A percentile compares a stretch with the other conserved stretches of the same genome.
Evolutionary conservation across 176 grass and related monocot genomes (phyloP).

Genomic region (Chloris gayana): DNA sequence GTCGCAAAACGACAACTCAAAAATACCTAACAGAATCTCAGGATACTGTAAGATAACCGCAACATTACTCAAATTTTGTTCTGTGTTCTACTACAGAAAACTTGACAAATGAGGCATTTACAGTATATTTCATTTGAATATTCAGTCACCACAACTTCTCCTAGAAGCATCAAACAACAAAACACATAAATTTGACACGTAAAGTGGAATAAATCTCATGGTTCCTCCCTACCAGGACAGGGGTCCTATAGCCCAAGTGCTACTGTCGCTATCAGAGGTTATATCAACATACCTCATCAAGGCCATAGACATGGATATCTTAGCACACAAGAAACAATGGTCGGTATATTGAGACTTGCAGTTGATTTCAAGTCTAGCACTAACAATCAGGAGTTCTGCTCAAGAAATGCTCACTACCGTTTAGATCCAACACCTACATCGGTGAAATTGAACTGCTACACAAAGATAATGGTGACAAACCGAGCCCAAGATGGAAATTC

Average conservation of each 20-base stretch:
- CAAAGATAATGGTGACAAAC: neutral
- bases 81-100: neutral
- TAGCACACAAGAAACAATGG: neutral
- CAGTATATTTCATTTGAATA: slow-evolving; percentile 11
- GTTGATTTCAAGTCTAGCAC: neutral
- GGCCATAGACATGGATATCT: neutral
- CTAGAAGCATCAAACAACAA: slow-evolving; percentile 8
- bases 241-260: slow-evolving; percentile 15
- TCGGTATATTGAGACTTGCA: neutral
- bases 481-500: neutral
- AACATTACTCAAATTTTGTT: neutral
- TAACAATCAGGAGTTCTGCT: neutral
- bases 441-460: neutral
- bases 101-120: neutral
- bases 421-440: neutral
- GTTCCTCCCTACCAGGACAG: neutral
- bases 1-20: neutral
- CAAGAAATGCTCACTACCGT: neutral
- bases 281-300: neutral
- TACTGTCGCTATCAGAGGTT: neutral
- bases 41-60: neutral
- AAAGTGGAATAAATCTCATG: neutral
- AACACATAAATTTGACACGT: slow-evolving; percentile 16
- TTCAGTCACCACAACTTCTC: slow-evolving; percentile 1
- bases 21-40: slow-evolving; percentile 25